Percentiles rank a stretch among this genome's conserved stretches.
Conservation (phyloP, 164 flowering plant species). For the Tinospora cordifolia region DNA sequence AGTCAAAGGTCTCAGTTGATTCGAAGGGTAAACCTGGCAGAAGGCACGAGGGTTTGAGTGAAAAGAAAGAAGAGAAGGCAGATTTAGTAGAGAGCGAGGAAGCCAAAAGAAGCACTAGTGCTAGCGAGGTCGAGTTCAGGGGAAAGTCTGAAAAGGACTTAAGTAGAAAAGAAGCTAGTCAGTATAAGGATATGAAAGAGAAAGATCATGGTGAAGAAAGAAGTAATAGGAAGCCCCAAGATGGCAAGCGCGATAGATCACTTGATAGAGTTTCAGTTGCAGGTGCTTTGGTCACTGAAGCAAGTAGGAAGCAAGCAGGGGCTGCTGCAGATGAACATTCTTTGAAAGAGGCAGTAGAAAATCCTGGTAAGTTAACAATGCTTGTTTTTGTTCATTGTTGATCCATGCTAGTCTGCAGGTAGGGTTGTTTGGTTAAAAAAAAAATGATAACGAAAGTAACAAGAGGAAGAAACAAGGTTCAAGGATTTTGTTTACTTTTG, state of each 20-base stretch:
- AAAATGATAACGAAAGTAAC: neutral
- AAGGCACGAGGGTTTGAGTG: conserved; percentile 31
- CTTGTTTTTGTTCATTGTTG: neutral
- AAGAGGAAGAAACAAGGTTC: neutral
- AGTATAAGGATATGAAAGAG: conserved; percentile 24
- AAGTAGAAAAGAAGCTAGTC: conserved; percentile 33
- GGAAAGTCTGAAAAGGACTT: conserved; percentile 40
- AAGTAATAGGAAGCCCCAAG: conserved; percentile 35
- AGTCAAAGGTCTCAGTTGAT: conserved; percentile 29
- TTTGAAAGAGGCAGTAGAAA: conserved; percentile 25
- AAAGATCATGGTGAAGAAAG: conserved; percentile 22
- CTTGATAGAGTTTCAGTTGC: conserved; percentile 5
- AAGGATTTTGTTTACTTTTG: neutral
- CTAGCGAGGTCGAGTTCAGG: conserved; percentile 33
- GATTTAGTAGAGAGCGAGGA: conserved; percentile 28
- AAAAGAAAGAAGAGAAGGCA: conserved; percentile 29
- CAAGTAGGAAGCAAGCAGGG: conserved; percentile 29
- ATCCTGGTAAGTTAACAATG: conserved; percentile 46
- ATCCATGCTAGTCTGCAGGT: neutral
- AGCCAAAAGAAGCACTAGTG: conserved; percentile 23
- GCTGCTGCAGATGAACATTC: conserved; percentile 24
- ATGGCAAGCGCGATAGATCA: conserved; percentile 13
- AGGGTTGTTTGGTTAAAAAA: neutral
- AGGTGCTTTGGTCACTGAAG: conserved; percentile 19
- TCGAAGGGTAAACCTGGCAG: conserved; percentile 40